A percentile compares a stretch with the other conserved stretches of the same genome.
Evolutionary conservation across 805 yeast genomes (phyloP).

Genomic region (Teunomyces funiuensis): DNA sequence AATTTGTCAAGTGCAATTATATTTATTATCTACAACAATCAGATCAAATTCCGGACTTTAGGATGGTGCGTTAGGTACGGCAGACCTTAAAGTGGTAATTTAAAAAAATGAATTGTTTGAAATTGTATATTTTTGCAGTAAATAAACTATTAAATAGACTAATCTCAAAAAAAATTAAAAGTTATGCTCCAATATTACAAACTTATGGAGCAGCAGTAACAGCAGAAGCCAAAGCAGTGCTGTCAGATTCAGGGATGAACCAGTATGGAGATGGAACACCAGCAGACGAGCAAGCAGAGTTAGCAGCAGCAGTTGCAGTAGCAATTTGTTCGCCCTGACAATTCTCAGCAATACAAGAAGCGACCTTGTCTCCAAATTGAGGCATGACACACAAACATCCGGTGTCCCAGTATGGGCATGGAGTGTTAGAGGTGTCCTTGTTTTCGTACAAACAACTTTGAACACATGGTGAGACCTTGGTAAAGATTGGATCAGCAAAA

Average conservation of each 20-base stretch:
- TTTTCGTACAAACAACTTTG: constrained; percentile 28
- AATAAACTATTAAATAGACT: background rate
- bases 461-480: constrained; percentile 43
- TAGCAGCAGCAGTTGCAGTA: constrained; percentile 30
- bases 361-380: constrained; percentile 31
- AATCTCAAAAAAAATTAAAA: background rate
- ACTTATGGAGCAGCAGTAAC: constrained; percentile 11
- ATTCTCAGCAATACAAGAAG: constrained; percentile 28
- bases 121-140: constrained; percentile 1
- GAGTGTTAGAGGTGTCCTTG: constrained; percentile 34
- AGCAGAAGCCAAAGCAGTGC: constrained; percentile 27
- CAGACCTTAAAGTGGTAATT: too few relatives aligned
- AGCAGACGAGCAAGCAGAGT: constrained; percentile 33
- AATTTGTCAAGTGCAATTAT: too few relatives aligned
- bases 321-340: constrained; percentile 31
- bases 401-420: constrained; percentile 48
- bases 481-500: constrained; percentile 45
- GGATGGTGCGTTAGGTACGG: too few relatives aligned
- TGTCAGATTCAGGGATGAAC: constrained; percentile 24
- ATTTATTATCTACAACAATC: too few relatives aligned
- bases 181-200: too few relatives aligned
- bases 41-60: too few relatives aligned
- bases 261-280: constrained; percentile 37
- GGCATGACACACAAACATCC: constrained; percentile 47
- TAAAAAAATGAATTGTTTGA: background rate